These are phyloP conservation scores for Lolium rigidum DNA, from an alignment of 176 grass and related monocot genomes.

Conservation along the genomic window DNA sequence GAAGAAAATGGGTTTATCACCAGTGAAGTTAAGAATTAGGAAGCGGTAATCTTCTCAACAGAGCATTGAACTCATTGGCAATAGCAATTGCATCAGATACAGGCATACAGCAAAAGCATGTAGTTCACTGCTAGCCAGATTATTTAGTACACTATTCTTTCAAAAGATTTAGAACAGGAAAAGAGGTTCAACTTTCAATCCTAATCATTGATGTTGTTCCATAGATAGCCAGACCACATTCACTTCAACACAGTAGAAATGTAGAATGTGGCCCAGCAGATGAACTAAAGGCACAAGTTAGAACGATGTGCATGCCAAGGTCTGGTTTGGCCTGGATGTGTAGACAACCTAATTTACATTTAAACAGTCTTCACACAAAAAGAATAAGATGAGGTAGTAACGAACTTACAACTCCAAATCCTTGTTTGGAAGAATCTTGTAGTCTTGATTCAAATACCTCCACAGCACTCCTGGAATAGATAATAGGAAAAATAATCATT, in stretches of 20 bases:
- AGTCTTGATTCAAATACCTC: conserved; percentile 83
- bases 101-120: conserved; percentile 22
- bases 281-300: background rate
- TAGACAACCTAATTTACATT: background rate
- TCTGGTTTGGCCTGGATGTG: background rate
- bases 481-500: conserved; percentile 13
- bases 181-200: background rate
- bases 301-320: background rate
- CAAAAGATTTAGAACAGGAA: background rate
- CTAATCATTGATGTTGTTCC: background rate
- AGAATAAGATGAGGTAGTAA: background rate
- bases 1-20: background rate
- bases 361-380: conserved; percentile 3
- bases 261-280: background rate
- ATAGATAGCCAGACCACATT: background rate
- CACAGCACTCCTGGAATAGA: conserved; percentile 77
- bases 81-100: background rate
- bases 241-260: background rate
- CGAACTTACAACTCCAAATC: conserved; percentile 62
- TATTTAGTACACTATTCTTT: conserved; percentile 10
- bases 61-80: conserved; percentile 17
- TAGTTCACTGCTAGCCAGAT: background rate
- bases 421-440: conserved; percentile 51
- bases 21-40: background rate
- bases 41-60: background rate